phyloP scores from a whole-genome alignment of 2,329 filamentous ascomycete genomes.

The Ilyonectria robusta region DNA sequence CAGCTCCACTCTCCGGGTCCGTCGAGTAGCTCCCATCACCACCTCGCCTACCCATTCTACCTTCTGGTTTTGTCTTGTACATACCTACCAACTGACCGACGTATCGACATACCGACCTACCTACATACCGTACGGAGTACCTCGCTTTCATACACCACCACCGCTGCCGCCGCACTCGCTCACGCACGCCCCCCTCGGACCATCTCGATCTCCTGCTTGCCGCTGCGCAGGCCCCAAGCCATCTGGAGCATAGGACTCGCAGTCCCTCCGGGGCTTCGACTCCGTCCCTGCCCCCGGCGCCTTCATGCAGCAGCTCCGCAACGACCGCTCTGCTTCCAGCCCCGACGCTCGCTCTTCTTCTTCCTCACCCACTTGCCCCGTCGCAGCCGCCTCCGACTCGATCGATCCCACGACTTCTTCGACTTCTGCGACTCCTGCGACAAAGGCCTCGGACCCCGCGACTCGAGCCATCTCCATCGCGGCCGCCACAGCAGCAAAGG shows the following conservation, averaged over 20 bases:
- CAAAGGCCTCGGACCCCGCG: not conserved
- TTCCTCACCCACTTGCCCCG: slow-evolving; percentile 24
- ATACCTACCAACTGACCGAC: slow-evolving; percentile 13
- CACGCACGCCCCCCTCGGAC: slow-evolving; percentile 36
- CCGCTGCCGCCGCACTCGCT: slow-evolving; percentile 25
- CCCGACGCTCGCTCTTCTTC: slow-evolving; percentile 40
- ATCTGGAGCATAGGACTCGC: slow-evolving; percentile 45
- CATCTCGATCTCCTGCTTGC: slow-evolving; percentile 50
- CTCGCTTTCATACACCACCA: not conserved
- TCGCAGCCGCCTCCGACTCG: slow-evolving; percentile 22
- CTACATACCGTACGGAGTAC: not conserved
- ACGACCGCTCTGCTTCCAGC: slow-evolving; percentile 37
- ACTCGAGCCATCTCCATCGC: not conserved
- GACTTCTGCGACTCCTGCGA: slow-evolving; percentile 11
- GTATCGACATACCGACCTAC: not conserved
- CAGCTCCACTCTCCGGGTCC: slow-evolving; percentile 21
- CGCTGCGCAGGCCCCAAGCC: slow-evolving; percentile 42
- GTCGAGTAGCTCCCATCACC: slow-evolving; percentile 22
- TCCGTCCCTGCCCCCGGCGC: slow-evolving; percentile 46
- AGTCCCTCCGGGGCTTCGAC: slow-evolving; percentile 47
- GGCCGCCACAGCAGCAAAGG: slow-evolving; percentile 26
- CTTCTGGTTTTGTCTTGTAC: slow-evolving; percentile 3
- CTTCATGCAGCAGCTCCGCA: slow-evolving; percentile 51
- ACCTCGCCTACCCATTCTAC: slow-evolving; percentile 20
- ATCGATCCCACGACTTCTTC: slow-evolving; percentile 30